Conservation (phyloP, 805 yeast genomes). For the Sugiyamaella smithiae region DNA sequence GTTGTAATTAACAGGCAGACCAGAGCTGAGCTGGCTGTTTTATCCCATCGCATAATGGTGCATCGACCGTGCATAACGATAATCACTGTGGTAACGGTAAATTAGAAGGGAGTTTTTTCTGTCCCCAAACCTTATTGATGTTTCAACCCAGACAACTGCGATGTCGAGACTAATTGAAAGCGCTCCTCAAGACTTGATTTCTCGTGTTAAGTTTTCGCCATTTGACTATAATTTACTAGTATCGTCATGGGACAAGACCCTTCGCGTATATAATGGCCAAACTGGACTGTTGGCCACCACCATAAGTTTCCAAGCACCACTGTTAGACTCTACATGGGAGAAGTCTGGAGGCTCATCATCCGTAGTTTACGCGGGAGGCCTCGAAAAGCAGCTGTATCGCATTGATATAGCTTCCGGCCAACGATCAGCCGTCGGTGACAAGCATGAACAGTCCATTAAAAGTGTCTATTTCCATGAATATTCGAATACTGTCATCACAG, state of each 20-base stretch:
- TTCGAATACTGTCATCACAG: constrained; percentile 44
- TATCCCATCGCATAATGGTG: no score
- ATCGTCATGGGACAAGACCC: constrained; percentile 57
- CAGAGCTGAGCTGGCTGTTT: no score
- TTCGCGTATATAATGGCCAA: constrained; percentile 43
- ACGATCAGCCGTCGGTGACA: constrained; percentile 26
- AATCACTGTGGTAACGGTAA: no score
- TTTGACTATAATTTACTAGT: constrained; percentile 41
- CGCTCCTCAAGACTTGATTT: constrained; percentile 41
- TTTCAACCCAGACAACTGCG: no score
- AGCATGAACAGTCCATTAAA: constrained; percentile 44
- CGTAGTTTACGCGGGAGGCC: constrained; percentile 46
- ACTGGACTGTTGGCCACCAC: constrained; percentile 18
- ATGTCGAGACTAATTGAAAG: constrained; percentile 15
- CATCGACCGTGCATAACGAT: no score
- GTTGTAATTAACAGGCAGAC: no score
- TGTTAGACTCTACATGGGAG: constrained; percentile 33
- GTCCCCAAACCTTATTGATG: no score
- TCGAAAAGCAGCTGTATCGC: constrained; percentile 53
- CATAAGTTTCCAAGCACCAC: constrained; percentile 33
- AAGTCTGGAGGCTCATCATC: constrained; percentile 11
- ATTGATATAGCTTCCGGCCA: constrained; percentile 50
- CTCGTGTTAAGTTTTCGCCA: constrained; percentile 43
- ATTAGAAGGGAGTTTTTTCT: no score
- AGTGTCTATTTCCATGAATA: constrained; percentile 31